Percentiles rank a stretch among this genome's conserved stretches.
These are phyloP conservation scores for Miscanthus lutarioriparius DNA, from an alignment of 176 grass and related monocot genomes.

Conservation along the genomic window DNA sequence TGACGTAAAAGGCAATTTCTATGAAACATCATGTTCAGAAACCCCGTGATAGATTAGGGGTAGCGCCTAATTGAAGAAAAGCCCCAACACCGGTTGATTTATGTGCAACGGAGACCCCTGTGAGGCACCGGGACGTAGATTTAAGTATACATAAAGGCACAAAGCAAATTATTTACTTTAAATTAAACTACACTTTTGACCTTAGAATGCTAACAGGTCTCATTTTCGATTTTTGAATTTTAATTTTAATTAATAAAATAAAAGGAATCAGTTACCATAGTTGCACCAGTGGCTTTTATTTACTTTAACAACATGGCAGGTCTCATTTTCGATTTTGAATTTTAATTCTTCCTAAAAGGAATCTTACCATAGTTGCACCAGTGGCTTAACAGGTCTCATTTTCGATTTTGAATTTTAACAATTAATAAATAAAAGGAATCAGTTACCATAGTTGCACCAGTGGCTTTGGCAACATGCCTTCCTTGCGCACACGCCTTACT, in stretches of 20 bases:
- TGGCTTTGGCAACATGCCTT: conserved; percentile 95
- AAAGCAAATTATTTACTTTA: background rate
- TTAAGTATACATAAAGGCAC: background rate
- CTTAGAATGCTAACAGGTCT: background rate
- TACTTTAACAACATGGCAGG: too few species aligned
- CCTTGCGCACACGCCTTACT: conserved; percentile 88
- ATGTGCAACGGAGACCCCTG: too few species aligned
- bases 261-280: conserved; percentile 46
- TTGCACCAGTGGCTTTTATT: conserved; percentile 90
- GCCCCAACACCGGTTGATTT: too few species aligned
- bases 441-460: conserved; percentile 76
- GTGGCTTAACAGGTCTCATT: conserved; percentile 29
- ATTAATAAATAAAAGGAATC: background rate
- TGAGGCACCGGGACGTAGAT: too few species aligned
- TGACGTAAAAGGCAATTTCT: background rate
- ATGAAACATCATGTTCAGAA: too few species aligned
- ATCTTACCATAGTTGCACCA: conserved; percentile 75
- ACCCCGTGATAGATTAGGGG: too few species aligned
- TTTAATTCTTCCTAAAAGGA: background rate
- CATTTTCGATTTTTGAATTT: background rate
- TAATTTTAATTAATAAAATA: background rate
- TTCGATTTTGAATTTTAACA: background rate
- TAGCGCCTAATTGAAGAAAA: too few species aligned
- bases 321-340: background rate
- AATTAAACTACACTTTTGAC: background rate